These are phyloP conservation scores for Fraxinus floribunda DNA, from an alignment of 305 asterid species.

Conservation along the genomic window DNA sequence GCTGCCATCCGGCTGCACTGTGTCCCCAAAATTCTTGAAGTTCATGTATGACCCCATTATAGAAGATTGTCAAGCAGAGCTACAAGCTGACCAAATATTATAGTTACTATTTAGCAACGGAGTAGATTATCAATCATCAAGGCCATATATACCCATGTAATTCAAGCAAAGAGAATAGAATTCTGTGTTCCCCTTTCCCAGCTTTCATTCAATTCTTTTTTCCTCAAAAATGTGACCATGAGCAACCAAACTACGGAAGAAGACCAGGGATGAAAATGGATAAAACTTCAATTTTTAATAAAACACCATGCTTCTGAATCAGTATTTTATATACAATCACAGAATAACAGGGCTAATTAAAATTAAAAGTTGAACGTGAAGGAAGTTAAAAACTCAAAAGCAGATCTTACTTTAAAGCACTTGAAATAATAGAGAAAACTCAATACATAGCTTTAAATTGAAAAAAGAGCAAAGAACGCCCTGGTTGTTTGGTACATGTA, in stretches of 20 bases:
- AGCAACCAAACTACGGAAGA: neutral
- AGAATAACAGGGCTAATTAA: neutral
- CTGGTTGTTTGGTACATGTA: neutral
- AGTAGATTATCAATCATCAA: neutral
- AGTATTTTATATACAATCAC: neutral
- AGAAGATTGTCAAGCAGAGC: neutral
- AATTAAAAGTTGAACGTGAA: neutral
- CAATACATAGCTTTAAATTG: conserved; percentile 40
- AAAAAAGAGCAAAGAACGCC: conserved; percentile 18
- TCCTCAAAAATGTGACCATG: neutral
- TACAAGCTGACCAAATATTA: neutral
- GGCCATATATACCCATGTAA: neutral
- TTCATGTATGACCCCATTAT: conserved; percentile 73
- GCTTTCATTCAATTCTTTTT: neutral
- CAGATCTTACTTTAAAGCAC: conserved; percentile 21
- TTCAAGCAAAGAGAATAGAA: neutral
- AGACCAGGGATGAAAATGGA: neutral
- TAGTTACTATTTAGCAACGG: neutral
- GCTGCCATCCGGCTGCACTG: conserved; percentile 42
- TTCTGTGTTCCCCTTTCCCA: neutral
- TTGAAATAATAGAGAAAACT: conserved; percentile 2
- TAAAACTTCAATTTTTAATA: neutral
- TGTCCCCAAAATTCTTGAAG: conserved; percentile 63
- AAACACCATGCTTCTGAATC: neutral
- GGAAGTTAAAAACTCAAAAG: conserved; percentile 12